Evolutionary conservation across 495 filamentous ascomycete species (phyloP).

Genomic region (Podospora fimiseda): DNA sequence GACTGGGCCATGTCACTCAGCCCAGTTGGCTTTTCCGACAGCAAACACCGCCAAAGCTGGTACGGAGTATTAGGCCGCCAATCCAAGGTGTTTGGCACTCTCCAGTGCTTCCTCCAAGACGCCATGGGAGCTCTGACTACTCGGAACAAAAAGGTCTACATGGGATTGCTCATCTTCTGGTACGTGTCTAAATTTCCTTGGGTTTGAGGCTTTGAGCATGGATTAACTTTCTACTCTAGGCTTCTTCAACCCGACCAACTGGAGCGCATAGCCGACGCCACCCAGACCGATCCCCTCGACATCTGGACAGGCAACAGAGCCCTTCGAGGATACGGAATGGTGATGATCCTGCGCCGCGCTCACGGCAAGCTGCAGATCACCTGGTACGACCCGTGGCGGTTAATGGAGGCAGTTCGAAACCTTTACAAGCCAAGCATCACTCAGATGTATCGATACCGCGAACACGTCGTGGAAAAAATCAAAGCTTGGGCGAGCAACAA

Average conservation of each 20-base stretch:
- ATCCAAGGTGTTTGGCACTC: neutral
- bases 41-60: neutral
- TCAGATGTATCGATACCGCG: neutral
- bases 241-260: neutral
- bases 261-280: neutral
- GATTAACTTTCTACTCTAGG: neutral
- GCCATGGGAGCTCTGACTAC: neutral
- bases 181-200: neutral
- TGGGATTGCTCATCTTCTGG: neutral
- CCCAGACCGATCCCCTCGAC: neutral
- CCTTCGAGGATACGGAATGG: neutral
- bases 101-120: neutral
- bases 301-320: neutral
- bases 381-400: slow-evolving; percentile 1
- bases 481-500: neutral
- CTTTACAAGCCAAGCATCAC: neutral
- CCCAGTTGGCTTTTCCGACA: neutral
- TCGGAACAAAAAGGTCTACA: neutral
- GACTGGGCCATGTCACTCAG: neutral
- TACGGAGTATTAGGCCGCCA: neutral
- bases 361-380: neutral
- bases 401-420: neutral
- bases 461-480: neutral
- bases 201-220: neutral
- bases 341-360: neutral